These are phyloP conservation scores for Magnusiomyces suaveolens DNA, from an alignment of 1,139 yeast genomes.

Conservation along the genomic window DNA sequence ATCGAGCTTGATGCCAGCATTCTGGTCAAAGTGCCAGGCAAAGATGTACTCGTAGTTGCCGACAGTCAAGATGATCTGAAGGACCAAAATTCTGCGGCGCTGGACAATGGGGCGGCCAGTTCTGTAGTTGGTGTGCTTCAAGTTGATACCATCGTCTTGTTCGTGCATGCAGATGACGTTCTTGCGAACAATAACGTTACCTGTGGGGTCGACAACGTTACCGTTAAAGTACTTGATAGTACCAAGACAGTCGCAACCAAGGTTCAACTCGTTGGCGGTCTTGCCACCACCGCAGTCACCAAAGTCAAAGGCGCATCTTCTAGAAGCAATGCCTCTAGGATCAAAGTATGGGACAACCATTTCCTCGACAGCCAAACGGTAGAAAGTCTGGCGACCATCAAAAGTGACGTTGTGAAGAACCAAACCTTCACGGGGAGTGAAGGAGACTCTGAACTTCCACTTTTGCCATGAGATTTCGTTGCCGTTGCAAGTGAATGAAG, in stretches of 20 bases:
- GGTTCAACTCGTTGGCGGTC: slow-evolving; percentile 59
- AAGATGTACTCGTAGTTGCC: slow-evolving; percentile 83
- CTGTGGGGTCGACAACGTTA: slow-evolving; percentile 48
- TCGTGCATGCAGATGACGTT: slow-evolving; percentile 84
- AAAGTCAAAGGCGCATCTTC: slow-evolving; percentile 86
- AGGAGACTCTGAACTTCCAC: slow-evolving; percentile 73
- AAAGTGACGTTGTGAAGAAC: slow-evolving; percentile 67
- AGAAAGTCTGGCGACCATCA: slow-evolving; percentile 73
- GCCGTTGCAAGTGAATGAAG: slow-evolving; percentile 60
- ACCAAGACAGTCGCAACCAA: slow-evolving; percentile 89
- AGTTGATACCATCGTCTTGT: slow-evolving; percentile 73
- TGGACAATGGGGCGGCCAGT: slow-evolving; percentile 65
- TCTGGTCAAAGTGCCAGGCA: slow-evolving; percentile 70
- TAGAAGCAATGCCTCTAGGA: slow-evolving; percentile 81
- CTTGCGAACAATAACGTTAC: slow-evolving; percentile 57
- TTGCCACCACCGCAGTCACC: slow-evolving; percentile 89
- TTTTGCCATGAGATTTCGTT: slow-evolving; percentile 72
- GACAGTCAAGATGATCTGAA: slow-evolving; percentile 81
- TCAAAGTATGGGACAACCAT: slow-evolving; percentile 93
- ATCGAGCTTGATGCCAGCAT: slow-evolving; percentile 74
- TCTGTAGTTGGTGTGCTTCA: slow-evolving; percentile 80
- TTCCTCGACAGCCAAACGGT: slow-evolving; percentile 71
- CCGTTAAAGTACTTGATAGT: slow-evolving; percentile 74
- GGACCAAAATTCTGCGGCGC: slow-evolving; percentile 75
- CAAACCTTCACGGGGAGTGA: slow-evolving; percentile 76